Base-by-base conservation (phyloP, 441 rosid species). In the Erodium trifolium region DNA sequence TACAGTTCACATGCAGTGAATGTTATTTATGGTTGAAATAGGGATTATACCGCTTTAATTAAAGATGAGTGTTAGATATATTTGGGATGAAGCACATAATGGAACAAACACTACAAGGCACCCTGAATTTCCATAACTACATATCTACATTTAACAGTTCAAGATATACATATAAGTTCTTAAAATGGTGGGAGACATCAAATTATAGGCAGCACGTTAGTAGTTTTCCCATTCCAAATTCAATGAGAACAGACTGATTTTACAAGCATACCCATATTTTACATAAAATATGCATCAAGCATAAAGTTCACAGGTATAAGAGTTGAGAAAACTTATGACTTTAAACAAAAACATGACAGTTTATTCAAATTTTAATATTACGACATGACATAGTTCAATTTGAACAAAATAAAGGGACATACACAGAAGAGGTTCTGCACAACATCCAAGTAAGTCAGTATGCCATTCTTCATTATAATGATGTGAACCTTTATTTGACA, bases 361-460 rank as follows among this genome's bases (percentile, higher is more conserved):
- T 7, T 16, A 13, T 53, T 53, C 35, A 66, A 66, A 13, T 31
- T 8, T 39, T 37, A 66, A 37, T 23, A 14, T 43, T 43, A 43
- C 12, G 3, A 47, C 53, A 47, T 18, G 53, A 11, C 53, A 45
- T n/a, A 47, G 10, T 47, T 13, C 53, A 47, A 47, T 47, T 47
- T 47, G 13, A 47, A 47, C 53, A 13, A 47, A 66, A 66, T 16
- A 75, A 55, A 55, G 63, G 18, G 66, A 77, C 90, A 62, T 88
- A 93, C 97, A 91, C 11, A 93, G 79, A 76, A 63, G 80, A 74
- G 97, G 97, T 73, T 89, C 90, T 55, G 91, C 83, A 78, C 89
- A 93, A 77, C 97, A 93, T 70, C 87, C 97, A 41, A 93, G 84
- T 77, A 93, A 81, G 80, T 93, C 98, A 7, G 83, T 73, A 34